These are phyloP conservation scores for Aspergillus coremiiformis DNA, from an alignment of 495 filamentous ascomycete species.

Conservation along the genomic window DNA sequence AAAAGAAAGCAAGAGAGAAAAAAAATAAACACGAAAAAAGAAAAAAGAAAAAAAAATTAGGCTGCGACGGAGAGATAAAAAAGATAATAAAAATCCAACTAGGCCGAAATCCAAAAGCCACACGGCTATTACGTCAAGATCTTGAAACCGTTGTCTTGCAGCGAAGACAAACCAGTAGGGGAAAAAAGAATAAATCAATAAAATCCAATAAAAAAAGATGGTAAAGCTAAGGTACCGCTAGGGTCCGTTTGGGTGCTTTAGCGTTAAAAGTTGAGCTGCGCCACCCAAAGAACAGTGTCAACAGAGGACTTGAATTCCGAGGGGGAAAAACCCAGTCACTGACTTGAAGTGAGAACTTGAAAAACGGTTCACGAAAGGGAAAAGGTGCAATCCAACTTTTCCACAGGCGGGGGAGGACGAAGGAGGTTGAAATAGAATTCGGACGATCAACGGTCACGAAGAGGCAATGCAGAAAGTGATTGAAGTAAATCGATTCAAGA, in stretches of 20 bases:
- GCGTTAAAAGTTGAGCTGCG: constrained; percentile 16
- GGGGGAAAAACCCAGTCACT: too few relatives aligned
- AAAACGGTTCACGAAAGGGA: constrained; percentile 5
- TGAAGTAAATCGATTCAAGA: background rate
- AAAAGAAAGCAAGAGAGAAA: constrained; percentile 6
- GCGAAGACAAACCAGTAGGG: constrained; percentile 12
- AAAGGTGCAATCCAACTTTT: background rate
- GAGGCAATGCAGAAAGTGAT: background rate
- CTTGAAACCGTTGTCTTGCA: constrained; percentile 16
- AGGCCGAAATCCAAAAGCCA: constrained; percentile 14
- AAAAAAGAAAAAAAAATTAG: constrained; percentile 14
- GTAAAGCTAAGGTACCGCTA: constrained; percentile 10
- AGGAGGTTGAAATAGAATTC: constrained; percentile 3
- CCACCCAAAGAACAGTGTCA: constrained; percentile 13
- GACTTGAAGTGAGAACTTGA: too few relatives aligned
- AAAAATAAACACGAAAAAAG: constrained; percentile 12
- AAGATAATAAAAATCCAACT: constrained; percentile 11
- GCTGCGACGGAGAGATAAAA: background rate
- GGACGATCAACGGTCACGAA: constrained; percentile 9
- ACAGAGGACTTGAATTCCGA: constrained; percentile 8
- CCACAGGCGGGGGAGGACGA: background rate
- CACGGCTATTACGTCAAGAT: constrained; percentile 23
- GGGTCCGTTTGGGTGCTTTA: constrained; percentile 13
- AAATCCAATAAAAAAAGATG: constrained; percentile 13
- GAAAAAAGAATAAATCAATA: too few relatives aligned